Percentiles rank a stretch among this genome's conserved stretches.
Conservation (phyloP, 495 filamentous ascomycete genomes). For the Bombardia bombarda region DNA sequence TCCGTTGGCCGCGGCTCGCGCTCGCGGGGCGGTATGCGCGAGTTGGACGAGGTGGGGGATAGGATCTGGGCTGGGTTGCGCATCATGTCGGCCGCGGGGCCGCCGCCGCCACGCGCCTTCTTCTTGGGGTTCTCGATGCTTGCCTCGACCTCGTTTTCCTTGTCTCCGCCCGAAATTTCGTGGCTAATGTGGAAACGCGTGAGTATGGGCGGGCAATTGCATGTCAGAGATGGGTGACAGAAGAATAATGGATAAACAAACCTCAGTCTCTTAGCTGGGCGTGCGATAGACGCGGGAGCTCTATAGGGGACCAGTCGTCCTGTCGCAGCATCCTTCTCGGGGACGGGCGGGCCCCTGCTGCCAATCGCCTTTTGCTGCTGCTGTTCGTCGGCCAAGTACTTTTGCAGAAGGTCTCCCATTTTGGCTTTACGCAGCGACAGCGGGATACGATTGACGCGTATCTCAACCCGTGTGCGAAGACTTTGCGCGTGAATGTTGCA, state of each 20-base stretch:
- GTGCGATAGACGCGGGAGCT: slow-evolving; percentile 14
- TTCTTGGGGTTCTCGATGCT: slow-evolving; percentile 46
- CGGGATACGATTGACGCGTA: slow-evolving; percentile 91
- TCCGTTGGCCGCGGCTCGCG: slow-evolving; percentile 4
- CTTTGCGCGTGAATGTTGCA: slow-evolving; percentile 82
- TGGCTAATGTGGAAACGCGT: slow-evolving; percentile 39
- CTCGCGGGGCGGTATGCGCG: slow-evolving; percentile 48
- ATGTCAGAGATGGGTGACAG: neutral
- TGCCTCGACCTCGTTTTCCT: slow-evolving; percentile 62
- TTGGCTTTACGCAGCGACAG: slow-evolving; percentile 66
- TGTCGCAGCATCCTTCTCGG: slow-evolving; percentile 32
- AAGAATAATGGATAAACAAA: slow-evolving; percentile 33
- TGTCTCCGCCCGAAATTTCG: slow-evolving; percentile 59
- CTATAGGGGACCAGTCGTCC: too few species aligned
- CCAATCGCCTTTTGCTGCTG: slow-evolving; percentile 5
- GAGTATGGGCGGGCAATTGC: slow-evolving; percentile 7
- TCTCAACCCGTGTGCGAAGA: slow-evolving; percentile 78
- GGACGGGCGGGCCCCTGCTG: slow-evolving; percentile 21
- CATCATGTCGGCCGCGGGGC: slow-evolving; percentile 11
- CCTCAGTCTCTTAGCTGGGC: slow-evolving; percentile 56
- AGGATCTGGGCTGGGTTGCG: slow-evolving; percentile 48
- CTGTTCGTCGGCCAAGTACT: slow-evolving; percentile 20
- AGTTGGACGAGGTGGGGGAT: slow-evolving; percentile 76
- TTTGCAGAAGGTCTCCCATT: slow-evolving; percentile 72
- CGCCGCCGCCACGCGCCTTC: slow-evolving; percentile 23